Evolutionary conservation across 495 filamentous ascomycete species (phyloP), one percentile per base, ranked within the genome.

Genomic region (Tuber aestivum): DNA sequence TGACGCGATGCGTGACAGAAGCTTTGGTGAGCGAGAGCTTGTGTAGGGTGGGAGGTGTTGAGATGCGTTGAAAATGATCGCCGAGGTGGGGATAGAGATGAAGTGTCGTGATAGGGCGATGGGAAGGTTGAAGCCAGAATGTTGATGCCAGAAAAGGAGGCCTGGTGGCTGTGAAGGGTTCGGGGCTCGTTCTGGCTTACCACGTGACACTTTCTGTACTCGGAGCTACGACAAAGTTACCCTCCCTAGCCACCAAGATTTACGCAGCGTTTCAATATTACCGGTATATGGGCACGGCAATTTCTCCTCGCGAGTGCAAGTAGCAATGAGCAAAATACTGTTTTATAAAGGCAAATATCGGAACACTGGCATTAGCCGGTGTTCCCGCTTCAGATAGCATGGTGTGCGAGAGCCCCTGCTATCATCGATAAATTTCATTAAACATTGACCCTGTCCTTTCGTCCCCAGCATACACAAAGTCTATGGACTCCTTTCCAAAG

Each of bases 101-200:
- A 65, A 65, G 27, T 35, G 56, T 65, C 56, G 56, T 20, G 56
- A 35, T 65, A 65, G 56, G 56, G 56, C 56, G 56, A 65, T 65
- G 56, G 27, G 56, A 65, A 65, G 27, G 56, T 65, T 65, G 56
- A 65, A 35, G 56, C 56, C 56, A 65, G 56, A 65, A 65, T 65
- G 56, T 35, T 18, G 56, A 65, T 35, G 56, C 56, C 27, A 18
- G 6, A n/a, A 65, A 65, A 65, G 56, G 56, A 65, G 56, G 56
- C 56, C 56, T 35, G 27, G 27, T 27, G 14, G 56, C 27, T 18
- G 56, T 35, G 27, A 35, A 65, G 56, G 56, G 27, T 35, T 65
- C 32, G 27, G 56, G 56, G 56, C 56, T 65, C 56, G 18, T 18
- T 35, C 12, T 35, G 12, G 12, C 27, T 35, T 35, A 65, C 27